Evolutionary conservation across 495 filamentous ascomycete species (phyloP).

Genomic region (Staphylotrichum longicolle): DNA sequence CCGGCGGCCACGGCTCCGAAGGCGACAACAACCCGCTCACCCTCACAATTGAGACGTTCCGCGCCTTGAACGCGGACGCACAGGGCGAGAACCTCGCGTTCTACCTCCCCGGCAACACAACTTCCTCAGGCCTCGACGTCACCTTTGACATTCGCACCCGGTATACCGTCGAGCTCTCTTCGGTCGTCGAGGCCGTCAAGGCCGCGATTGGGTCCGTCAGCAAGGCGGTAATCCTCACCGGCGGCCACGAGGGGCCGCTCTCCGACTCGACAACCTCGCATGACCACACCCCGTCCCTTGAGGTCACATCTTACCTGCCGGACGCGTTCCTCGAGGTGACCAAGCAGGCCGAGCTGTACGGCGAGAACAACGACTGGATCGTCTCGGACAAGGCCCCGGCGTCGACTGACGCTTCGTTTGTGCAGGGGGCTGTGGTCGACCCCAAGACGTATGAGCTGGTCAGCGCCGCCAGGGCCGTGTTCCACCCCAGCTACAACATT

Average conservation of each 20-base stretch:
- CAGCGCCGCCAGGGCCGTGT: neutral
- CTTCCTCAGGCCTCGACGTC: neutral
- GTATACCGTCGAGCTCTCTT: neutral
- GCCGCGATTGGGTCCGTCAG: neutral
- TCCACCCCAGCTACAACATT: neutral
- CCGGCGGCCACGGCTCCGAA: neutral
- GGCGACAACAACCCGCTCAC: neutral
- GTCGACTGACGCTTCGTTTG: neutral
- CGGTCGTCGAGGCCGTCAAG: neutral
- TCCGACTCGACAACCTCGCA: too few species aligned
- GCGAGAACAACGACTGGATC: neutral
- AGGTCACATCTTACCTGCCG: neutral
- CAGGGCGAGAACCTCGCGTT: neutral
- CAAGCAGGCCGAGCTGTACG: neutral
- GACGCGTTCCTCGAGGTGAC: neutral
- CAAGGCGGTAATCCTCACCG: neutral
- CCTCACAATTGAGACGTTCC: neutral
- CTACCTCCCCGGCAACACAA: neutral
- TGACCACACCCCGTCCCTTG: neutral
- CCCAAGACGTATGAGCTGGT: neutral
- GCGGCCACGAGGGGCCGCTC: neutral
- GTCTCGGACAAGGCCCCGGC: neutral
- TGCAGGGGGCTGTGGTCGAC: neutral
- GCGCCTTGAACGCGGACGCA: neutral
- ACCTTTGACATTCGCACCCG: neutral